A percentile compares a stretch with the other conserved stretches of the same genome.
Evolutionary conservation across 306 rosid genomes (phyloP).

Genomic region (Cicer cuneatum): DNA sequence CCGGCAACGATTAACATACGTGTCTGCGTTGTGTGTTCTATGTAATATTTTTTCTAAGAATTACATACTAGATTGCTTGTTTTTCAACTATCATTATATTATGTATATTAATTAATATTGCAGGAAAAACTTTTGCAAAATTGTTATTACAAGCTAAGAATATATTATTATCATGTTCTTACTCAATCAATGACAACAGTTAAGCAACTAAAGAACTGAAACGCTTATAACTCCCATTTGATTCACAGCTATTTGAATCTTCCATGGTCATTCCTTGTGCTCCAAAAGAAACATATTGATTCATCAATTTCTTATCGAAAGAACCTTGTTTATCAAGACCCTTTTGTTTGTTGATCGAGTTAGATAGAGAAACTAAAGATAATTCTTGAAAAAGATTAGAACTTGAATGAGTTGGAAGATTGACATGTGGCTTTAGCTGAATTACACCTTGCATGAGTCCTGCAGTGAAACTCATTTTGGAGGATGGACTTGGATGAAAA

Average conservation of each 20-base stretch:
- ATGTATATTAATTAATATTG: not conserved
- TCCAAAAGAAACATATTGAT: slow-evolving; percentile 69
- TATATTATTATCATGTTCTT: not conserved
- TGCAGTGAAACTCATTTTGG: slow-evolving; percentile 66
- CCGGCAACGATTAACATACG: not conserved
- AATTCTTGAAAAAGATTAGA: slow-evolving; percentile 50
- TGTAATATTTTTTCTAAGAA: not conserved
- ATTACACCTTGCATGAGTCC: slow-evolving; percentile 86
- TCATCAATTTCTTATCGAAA: slow-evolving; percentile 66
- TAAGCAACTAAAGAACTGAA: slow-evolving; percentile 65
- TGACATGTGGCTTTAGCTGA: slow-evolving; percentile 62
- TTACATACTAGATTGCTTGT: not conserved
- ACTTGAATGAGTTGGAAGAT: slow-evolving; percentile 46
- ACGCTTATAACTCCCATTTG: slow-evolving; percentile 48
- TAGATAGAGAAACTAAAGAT: slow-evolving; percentile 55
- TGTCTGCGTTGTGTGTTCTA: not conserved
- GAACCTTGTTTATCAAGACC: slow-evolving; percentile 52
- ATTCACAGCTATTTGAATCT: slow-evolving; percentile 54
- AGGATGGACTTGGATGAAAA: slow-evolving; percentile 67
- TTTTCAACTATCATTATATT: not conserved
- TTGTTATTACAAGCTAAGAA: slow-evolving; percentile 8
- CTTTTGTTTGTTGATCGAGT: slow-evolving; percentile 52
- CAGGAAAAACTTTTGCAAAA: not conserved
- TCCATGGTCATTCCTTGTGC: slow-evolving; percentile 64
- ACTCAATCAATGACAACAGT: not conserved